A percentile compares a stretch with the other conserved stretches of the same genome.
Conservation (phyloP, 257 asterid genomes). For the Solanum rostratum region DNA sequence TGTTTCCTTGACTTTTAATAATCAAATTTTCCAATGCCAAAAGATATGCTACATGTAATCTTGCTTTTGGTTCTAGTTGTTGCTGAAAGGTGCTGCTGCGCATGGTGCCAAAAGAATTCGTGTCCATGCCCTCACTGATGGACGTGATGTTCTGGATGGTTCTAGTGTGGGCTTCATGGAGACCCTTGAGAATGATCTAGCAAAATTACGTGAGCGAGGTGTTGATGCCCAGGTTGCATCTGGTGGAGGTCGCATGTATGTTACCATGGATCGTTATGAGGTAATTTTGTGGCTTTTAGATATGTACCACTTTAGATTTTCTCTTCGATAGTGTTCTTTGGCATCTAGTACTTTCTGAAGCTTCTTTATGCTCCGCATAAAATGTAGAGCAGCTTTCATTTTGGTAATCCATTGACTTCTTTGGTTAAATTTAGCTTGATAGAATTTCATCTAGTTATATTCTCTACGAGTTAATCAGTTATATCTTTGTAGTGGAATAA, state of each 20-base stretch:
- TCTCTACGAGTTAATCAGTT: not conserved
- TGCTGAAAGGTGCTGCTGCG: conserved; percentile 77
- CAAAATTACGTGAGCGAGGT: conserved; percentile 58
- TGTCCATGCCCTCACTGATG: conserved; percentile 83
- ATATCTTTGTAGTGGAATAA: not conserved
- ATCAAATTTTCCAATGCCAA: not conserved
- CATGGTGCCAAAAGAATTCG: conserved; percentile 90
- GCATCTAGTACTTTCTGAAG: not conserved
- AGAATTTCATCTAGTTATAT: not conserved
- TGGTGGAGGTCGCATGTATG: conserved; percentile 98
- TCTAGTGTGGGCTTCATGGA: conserved; percentile 80
- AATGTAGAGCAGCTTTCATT: not conserved
- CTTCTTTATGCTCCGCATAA: not conserved
- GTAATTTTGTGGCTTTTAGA: conserved; percentile 14
- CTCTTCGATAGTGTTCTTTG: not conserved
- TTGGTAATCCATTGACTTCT: not conserved
- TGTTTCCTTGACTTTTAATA: not conserved
- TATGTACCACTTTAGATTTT: not conserved
- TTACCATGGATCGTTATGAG: conserved; percentile 96
- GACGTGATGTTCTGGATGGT: conserved; percentile 97
- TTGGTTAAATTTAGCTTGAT: not conserved
- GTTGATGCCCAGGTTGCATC: conserved; percentile 88
- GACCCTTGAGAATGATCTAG: conserved; percentile 71
- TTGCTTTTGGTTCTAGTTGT: conserved; percentile 38
- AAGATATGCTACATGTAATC: conserved; percentile 1